These are phyloP conservation scores for Amoeboaphelidium occidentale DNA, from an alignment of 371 early-diverging fungal genomes.

Conservation along the genomic window DNA sequence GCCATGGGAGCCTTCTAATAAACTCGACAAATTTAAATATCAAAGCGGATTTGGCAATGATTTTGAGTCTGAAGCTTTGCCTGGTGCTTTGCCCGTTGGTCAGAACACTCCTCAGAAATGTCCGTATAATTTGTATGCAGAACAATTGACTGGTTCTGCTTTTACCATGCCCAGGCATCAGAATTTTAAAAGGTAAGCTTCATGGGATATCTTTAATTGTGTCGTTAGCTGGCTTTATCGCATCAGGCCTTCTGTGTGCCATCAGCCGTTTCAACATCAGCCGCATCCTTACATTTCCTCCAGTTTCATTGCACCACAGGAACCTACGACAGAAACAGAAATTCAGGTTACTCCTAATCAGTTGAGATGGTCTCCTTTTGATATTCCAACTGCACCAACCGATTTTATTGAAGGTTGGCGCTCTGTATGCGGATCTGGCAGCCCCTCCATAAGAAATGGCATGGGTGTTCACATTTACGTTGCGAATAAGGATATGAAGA, in stretches of 20 bases:
- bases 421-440: conserved; percentile 72
- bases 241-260: conserved; percentile 74
- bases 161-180: conserved; percentile 66
- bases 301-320: too few species aligned
- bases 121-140: conserved; percentile 75
- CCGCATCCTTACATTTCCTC: too few species aligned
- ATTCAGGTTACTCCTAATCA: conserved; percentile 48
- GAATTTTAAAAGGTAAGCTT: conserved; percentile 49
- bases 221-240: conserved; percentile 74
- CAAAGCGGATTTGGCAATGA: conserved; percentile 21
- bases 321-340: conserved; percentile 2
- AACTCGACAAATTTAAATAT: conserved; percentile 5
- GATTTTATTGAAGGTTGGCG: conserved; percentile 65
- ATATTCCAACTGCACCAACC: conserved; percentile 26
- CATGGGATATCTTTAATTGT: background rate
- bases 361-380: conserved; percentile 79
- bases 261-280: conserved; percentile 42
- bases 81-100: conserved; percentile 62
- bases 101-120: conserved; percentile 80
- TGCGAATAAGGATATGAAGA: conserved; percentile 46
- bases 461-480: conserved; percentile 62
- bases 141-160: conserved; percentile 82
- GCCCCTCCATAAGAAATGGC: conserved; percentile 45
- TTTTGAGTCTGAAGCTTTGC: conserved; percentile 59
- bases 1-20: background rate